Evolutionary conservation across 805 yeast species (phyloP).

Genomic region (Lipomyces starkeyi): DNA sequence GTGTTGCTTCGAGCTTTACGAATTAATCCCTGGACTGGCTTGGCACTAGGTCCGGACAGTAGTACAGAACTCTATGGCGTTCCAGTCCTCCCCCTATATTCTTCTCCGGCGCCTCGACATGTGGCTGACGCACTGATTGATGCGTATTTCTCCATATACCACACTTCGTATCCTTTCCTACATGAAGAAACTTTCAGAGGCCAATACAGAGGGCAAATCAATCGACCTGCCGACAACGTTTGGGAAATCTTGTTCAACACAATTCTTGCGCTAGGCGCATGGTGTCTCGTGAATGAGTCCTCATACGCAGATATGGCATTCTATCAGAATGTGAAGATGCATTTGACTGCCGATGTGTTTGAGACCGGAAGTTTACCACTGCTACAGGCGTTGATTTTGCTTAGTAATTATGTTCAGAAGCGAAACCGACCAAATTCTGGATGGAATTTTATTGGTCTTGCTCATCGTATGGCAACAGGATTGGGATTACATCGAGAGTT

Average conservation of each 20-base stretch:
- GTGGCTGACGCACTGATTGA: constrained; percentile 50
- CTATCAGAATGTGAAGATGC: constrained; percentile 59
- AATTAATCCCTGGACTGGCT: constrained; percentile 44
- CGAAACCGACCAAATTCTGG: constrained; percentile 71
- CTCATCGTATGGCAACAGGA: constrained; percentile 69
- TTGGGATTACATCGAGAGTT: constrained; percentile 66
- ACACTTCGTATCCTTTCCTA: constrained; percentile 65
- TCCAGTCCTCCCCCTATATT: constrained; percentile 25
- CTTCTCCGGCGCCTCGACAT: constrained; percentile 34
- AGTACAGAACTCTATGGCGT: constrained; percentile 28
- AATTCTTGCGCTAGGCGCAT: constrained; percentile 70
- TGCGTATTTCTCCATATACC: constrained; percentile 63
- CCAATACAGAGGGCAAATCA: constrained; percentile 52
- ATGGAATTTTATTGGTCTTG: constrained; percentile 70
- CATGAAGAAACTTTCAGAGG: constrained; percentile 60
- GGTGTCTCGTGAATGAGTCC: constrained; percentile 64
- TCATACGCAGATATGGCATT: constrained; percentile 60
- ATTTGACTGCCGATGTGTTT: constrained; percentile 55
- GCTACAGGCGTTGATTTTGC: constrained; percentile 57
- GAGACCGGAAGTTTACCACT: constrained; percentile 66
- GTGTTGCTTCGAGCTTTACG: constrained; percentile 58
- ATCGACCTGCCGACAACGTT: constrained; percentile 52
- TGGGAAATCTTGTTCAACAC: constrained; percentile 64
- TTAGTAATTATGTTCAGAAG: constrained; percentile 67
- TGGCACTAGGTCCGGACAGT: constrained; percentile 34